phyloP scores from a whole-genome alignment of 164 flowering plant species.

The Tetrastigma voinierianum region DNA sequence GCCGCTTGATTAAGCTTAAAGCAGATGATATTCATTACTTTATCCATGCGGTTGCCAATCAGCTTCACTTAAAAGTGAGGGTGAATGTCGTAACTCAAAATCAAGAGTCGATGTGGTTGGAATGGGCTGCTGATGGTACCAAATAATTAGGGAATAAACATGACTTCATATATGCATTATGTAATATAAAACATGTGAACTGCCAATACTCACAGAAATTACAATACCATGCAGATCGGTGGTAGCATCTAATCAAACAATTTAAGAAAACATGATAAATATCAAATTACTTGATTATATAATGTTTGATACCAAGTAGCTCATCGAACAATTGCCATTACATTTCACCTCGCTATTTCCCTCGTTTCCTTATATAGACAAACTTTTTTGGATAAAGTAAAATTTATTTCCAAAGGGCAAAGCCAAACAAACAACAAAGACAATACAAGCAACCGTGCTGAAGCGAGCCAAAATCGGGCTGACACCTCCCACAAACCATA shows the following conservation, averaged over 20 bases:
- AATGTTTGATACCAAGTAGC: too few relatives aligned
- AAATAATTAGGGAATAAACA: conserved; percentile 1
- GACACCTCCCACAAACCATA: too few relatives aligned
- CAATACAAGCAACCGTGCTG: too few relatives aligned
- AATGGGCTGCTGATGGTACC: conserved; percentile 58
- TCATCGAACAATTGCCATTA: too few relatives aligned
- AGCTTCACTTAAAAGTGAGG: conserved; percentile 94
- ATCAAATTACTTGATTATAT: too few relatives aligned
- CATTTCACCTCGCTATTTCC: too few relatives aligned
- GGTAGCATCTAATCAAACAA: not conserved
- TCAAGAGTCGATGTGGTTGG: conserved; percentile 87
- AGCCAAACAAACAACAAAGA: too few relatives aligned
- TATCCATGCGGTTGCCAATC: conserved; percentile 94
- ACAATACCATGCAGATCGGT: not conserved
- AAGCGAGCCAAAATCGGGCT: too few relatives aligned
- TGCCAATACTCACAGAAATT: not conserved
- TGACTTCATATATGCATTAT: not conserved
- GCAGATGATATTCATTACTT: conserved; percentile 42
- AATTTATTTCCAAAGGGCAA: too few relatives aligned
- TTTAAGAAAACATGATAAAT: too few relatives aligned
- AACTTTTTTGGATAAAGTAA: too few relatives aligned
- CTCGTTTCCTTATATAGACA: too few relatives aligned
- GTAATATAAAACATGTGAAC: not conserved
- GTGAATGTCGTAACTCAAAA: conserved; percentile 90
- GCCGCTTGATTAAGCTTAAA: not conserved